Base-by-base conservation (phyloP, 306 rosid genomes). In the Cyclanthera cordifolia region DNA sequence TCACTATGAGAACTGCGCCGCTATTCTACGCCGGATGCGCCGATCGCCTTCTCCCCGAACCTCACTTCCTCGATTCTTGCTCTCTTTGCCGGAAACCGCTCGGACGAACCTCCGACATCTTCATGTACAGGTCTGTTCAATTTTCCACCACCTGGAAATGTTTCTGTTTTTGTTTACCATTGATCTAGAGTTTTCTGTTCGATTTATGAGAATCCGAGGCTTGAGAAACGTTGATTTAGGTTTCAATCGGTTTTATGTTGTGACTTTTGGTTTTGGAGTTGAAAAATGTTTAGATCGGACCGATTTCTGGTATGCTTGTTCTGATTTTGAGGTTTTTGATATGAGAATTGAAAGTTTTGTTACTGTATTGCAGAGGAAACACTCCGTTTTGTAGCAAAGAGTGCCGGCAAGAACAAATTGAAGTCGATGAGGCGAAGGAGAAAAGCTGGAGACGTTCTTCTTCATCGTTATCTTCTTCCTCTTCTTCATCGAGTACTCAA, bases 321-420 rank as follows among this genome's bases (percentile, higher is more conserved):
- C 28, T 43, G 53, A 64, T 66, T 41, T 73, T 41, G 14, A 46
- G 46, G 67, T 76, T 73, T 4, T 79, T 78, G 67, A 80, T 65
- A 20, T 21, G 76, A 53, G 25, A 48, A 20, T 54, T 64, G 66
- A 1, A 25, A n/a, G 49, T 19, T 19, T 45, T 43, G 19, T 37
- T 65, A 20, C 10, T 47, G 76, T 14, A 15, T 72, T 84, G 72
- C 89, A 92, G 97, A 78, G 97, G 97, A 67, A 82, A 92, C 73
- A 89, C 95, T 60, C 97, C 97, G n/a, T 92, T 92, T 52, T 92
- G 97, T 60, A 89, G 97, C 86, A 77, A 84, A 81, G 97, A 92
- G 76, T 92, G 97, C 68, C 86, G 97, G 32, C 80, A 89, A 68
- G 95, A 92, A 28, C 92, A 89, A 55, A 92, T 92, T 64, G 90